Percentiles rank a stretch among this genome's conserved stretches.
phyloP scores from a whole-genome alignment of 2,329 filamentous ascomycete species.

The Sporothrix brasiliensis region DNA sequence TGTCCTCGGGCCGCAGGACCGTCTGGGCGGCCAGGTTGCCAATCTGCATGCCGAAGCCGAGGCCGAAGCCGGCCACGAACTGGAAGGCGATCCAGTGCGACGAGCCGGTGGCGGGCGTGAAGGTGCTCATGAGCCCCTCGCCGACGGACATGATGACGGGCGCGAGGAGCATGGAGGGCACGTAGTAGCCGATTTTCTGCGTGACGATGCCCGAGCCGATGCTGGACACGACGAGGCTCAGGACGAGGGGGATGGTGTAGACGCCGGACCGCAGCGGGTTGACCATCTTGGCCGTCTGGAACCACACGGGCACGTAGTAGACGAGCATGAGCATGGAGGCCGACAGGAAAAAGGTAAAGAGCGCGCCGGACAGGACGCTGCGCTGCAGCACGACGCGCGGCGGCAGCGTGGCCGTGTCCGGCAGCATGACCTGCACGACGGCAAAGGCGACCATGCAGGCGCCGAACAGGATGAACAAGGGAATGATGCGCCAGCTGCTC shows the following conservation, averaged over 20 bases:
- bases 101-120: slow-evolving; percentile 43
- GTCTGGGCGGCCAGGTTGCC: slow-evolving; percentile 53
- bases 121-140: slow-evolving; percentile 47
- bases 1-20: slow-evolving; percentile 47
- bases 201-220: slow-evolving; percentile 47
- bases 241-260: slow-evolving; percentile 46
- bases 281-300: slow-evolving; percentile 49
- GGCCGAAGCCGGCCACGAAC: slow-evolving; percentile 50
- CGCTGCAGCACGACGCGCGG: slow-evolving; percentile 45
- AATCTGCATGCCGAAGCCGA: slow-evolving; percentile 50
- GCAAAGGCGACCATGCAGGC: slow-evolving; percentile 41
- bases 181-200: slow-evolving; percentile 51
- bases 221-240: slow-evolving; percentile 48
- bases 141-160: slow-evolving; percentile 46
- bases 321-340: slow-evolving; percentile 19
- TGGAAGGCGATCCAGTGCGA: slow-evolving; percentile 48
- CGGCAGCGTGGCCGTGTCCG: slow-evolving; percentile 45
- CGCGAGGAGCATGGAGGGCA: slow-evolving; percentile 49
- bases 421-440: slow-evolving; percentile 43
- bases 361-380: slow-evolving; percentile 14
- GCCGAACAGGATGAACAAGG: slow-evolving; percentile 40
- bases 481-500: slow-evolving; percentile 42
- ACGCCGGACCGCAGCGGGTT: slow-evolving; percentile 48
- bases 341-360: not conserved
- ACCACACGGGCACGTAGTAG: slow-evolving; percentile 45